Conservation (phyloP, 2,329 filamentous ascomycete genomes). For the Trichothecium sympodiale region DNA sequence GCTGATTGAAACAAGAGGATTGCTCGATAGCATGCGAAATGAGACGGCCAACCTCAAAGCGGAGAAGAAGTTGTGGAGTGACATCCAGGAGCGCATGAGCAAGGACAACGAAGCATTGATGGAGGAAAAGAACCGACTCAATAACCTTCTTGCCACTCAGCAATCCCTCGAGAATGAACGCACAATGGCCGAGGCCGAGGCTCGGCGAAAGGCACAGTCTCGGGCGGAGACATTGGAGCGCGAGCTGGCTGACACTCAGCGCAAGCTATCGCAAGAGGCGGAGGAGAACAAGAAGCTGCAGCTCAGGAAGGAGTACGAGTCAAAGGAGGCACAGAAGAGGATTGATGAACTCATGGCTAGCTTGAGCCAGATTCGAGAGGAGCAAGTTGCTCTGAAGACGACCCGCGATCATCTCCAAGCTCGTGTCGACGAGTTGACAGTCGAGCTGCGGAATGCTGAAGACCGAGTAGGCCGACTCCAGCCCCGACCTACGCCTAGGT, state of each 20-base stretch:
- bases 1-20: slow-evolving; percentile 70
- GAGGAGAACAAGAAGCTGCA: slow-evolving; percentile 78
- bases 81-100: slow-evolving; percentile 76
- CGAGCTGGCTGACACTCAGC: slow-evolving; percentile 68
- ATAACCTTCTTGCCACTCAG: slow-evolving; percentile 69
- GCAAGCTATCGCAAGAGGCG: slow-evolving; percentile 70
- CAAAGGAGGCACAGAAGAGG: slow-evolving; percentile 76
- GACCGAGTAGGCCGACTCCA: slow-evolving; percentile 76
- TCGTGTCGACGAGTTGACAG: slow-evolving; percentile 77
- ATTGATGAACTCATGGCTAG: slow-evolving; percentile 84
- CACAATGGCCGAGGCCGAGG: slow-evolving; percentile 73
- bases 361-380: slow-evolving; percentile 71
- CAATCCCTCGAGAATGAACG: slow-evolving; percentile 89
- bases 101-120: slow-evolving; percentile 79
- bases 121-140: slow-evolving; percentile 76
- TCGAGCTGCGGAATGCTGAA: slow-evolving; percentile 80
- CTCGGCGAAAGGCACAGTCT: slow-evolving; percentile 64
- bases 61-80: slow-evolving; percentile 90
- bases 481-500: slow-evolving; percentile 59
- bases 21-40: slow-evolving; percentile 77
- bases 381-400: slow-evolving; percentile 77
- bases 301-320: slow-evolving; percentile 81
- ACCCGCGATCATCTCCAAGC: slow-evolving; percentile 80
- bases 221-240: slow-evolving; percentile 70
- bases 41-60: slow-evolving; percentile 90